phyloP scores from a whole-genome alignment of 1,284 basidiomycete species.

The Trametes polyzona region DNA sequence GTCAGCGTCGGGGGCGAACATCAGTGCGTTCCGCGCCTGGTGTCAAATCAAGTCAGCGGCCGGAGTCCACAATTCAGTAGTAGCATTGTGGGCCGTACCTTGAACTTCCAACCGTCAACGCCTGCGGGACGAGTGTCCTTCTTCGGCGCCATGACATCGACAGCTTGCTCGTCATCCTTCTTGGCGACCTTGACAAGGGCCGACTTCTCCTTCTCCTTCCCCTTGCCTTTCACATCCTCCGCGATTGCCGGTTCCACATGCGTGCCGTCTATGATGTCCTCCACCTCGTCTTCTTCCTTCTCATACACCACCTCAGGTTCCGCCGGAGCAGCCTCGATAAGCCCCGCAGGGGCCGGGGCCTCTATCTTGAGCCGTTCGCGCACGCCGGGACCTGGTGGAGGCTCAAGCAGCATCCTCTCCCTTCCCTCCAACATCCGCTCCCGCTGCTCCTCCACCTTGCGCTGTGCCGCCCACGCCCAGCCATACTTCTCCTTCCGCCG shows the following conservation, averaged over 20 bases:
- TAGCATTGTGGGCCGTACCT: slow-evolving; percentile 49
- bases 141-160: slow-evolving; percentile 76
- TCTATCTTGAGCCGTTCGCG: slow-evolving; percentile 70
- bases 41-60: slow-evolving; percentile 16
- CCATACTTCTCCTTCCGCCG: slow-evolving; percentile 76
- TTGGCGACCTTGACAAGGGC: slow-evolving; percentile 25
- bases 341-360: slow-evolving; percentile 52
- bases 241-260: slow-evolving; percentile 17
- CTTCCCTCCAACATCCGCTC: slow-evolving; percentile 63
- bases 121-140: slow-evolving; percentile 72
- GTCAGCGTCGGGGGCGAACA: slow-evolving; percentile 92
- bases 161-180: slow-evolving; percentile 39
- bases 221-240: slow-evolving; percentile 31
- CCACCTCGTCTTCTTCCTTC: slow-evolving; percentile 31
- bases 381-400: slow-evolving; percentile 63
- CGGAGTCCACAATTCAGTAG: neutral
- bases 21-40: slow-evolving; percentile 87
- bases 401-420: slow-evolving; percentile 72
- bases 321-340: slow-evolving; percentile 46
- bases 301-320: slow-evolving; percentile 38
- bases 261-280: slow-evolving; percentile 21
- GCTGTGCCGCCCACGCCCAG: slow-evolving; percentile 94
- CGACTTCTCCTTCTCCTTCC: slow-evolving; percentile 8
- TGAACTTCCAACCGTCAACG: slow-evolving; percentile 88
- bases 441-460: slow-evolving; percentile 68